Evolutionary conservation across 495 filamentous ascomycete genomes (phyloP), one percentile per base, ranked within the genome.

Genomic region (Tricharina praecox): DNA sequence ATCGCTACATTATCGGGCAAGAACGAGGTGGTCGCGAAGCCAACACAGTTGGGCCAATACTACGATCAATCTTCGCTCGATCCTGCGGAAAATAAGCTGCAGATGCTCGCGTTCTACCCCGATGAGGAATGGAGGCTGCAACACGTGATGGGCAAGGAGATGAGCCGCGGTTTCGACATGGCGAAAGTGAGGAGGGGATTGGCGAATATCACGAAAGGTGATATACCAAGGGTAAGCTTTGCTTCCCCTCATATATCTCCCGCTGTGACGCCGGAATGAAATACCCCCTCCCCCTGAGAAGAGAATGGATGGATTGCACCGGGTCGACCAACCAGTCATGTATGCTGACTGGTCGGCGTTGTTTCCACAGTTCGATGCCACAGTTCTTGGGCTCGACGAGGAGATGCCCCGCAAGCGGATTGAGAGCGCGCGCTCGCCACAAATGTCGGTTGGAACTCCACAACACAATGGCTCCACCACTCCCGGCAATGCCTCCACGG

Each of bases 91-190:
- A 64, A 64, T 35, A 67, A 66, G 45, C 54, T 70, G 25, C 51
- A 64, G 43, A 62, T 68, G 26, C 51, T 73, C 51, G 67, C 64
- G 2, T 53, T 67, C 56, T 77, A 69, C 66, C 79, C 79, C 5
- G 76, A 78, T 34, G 74, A 80, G 48, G 77, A 81, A 58, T 82
- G 73, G 72, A 64, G 75, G 28, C 73, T 68, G 40, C 71, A 75
- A 61, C 72, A 77, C 51, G 75, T 80, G 8, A 59, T 63, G 42
- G 76, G 76, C 44, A 80, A 78, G 56, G 67, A 75, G 38, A 40
- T 72, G 8, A 48, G 50, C 45, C 61, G 57, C 49, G 67, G 61
- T 4, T 59, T 67, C 23, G 56, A 60, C 32, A 53, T 49, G 53
- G 51, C 40, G 15, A 53, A 60, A 45, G 26, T 60, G 37, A 50